Evolutionary conservation across 1,139 yeast genomes (phyloP), one percentile per base, ranked within the genome.

Genomic region (Arxiozyma heterogenica): DNA sequence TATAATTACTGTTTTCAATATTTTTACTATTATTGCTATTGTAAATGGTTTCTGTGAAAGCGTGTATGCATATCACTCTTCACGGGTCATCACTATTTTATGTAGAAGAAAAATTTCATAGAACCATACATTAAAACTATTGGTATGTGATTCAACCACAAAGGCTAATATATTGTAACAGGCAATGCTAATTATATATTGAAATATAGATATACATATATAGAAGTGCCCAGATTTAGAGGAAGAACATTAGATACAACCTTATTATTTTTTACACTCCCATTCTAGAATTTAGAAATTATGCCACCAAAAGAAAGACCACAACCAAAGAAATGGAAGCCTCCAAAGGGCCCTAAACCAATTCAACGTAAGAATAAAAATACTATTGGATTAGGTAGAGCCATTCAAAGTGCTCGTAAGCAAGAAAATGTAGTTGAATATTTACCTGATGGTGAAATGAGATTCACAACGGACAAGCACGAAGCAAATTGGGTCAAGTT

Each of bases 291-390:
- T 12, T 34, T 41, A n/a, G 41, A 43, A 30, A 45, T 20, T 17
- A 59, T 69, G 81, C 79, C 80, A 41, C 78, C 76, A 58, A 71
- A 71, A 51, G 73, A 74, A 56, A 52, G 51, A 52, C 52, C 51
- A 50, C 70, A 71, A 43, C 74, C 78, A 50, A 77, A 76, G 70
- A 79, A 78, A 61, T 79, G 81, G 81, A 79, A 77, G 73, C 82
- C 86, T 3, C 95, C 95, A 58, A 84, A 85, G 72, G 96, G 96
- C 21, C 97, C 98, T 21, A 89, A 89, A 68, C 93, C 96, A 23
- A 82, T 86, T 49, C 90, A 79, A 9, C 87, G 86, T 61, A 88
- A 86, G 72, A 87, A 87, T 67, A 88, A 86, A 66, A 90, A 90
- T 64, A 73, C 81, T 12, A 83, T 89, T 58, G 98, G 96, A 17